phyloP scores from a whole-genome alignment of 2,329 filamentous ascomycete genomes.

The Aspergillus fructus region DNA sequence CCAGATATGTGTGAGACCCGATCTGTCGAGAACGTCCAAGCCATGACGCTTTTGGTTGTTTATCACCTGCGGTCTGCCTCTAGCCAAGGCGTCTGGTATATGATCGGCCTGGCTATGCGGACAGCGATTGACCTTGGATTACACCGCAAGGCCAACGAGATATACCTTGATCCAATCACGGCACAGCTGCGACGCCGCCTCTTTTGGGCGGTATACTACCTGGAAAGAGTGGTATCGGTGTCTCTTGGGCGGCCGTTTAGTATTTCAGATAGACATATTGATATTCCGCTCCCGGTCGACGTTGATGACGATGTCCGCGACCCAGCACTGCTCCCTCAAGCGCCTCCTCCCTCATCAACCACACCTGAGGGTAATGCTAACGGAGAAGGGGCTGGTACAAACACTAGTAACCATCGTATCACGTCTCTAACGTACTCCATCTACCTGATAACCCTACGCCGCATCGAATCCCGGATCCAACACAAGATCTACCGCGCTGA shows the following conservation, averaged over 20 bases:
- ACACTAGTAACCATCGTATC: constrained; percentile 22
- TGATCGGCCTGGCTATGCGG: constrained; percentile 55
- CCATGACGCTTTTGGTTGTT: constrained; percentile 52
- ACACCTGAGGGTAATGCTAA: neutral
- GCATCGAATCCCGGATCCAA: constrained; percentile 51
- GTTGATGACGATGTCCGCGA: constrained; percentile 44
- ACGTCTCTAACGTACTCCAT: constrained; percentile 45
- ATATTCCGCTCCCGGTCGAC: constrained; percentile 49
- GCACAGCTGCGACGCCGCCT: constrained; percentile 49
- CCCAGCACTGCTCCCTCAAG: constrained; percentile 29
- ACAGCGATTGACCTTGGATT: constrained; percentile 54
- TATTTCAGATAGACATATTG: constrained; percentile 53
- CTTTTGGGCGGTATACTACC: constrained; percentile 55
- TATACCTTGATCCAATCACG: constrained; percentile 41
- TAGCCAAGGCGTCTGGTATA: constrained; percentile 55
- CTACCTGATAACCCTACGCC: constrained; percentile 48
- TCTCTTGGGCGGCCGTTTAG: constrained; percentile 53
- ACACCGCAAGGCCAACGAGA: constrained; percentile 49
- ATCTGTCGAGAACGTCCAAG: constrained; percentile 53
- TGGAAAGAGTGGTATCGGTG: constrained; percentile 52
- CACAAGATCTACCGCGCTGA: constrained; percentile 55
- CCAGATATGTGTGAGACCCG: constrained; percentile 50
- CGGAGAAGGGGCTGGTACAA: neutral
- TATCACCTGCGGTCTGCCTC: constrained; percentile 54
- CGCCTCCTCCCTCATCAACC: constrained; percentile 25